Conservation (phyloP, 2,329 filamentous ascomycete genomes). For the Aphanocladium album region DNA sequence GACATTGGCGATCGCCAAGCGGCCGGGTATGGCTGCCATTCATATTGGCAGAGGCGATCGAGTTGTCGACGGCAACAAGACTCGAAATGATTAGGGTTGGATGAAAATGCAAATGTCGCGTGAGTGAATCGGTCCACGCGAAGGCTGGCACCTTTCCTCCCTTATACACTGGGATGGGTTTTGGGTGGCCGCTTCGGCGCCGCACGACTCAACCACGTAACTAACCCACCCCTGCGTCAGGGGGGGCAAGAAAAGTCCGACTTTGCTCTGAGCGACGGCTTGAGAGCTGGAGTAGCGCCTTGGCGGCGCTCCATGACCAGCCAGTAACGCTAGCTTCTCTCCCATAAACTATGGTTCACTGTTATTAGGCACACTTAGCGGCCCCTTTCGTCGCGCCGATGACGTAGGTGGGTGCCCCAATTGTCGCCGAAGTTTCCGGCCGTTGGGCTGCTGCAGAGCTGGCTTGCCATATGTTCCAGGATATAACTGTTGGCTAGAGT, state of each 20-base stretch:
- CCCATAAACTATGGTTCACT: neutral
- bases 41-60: neutral
- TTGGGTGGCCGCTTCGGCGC: neutral
- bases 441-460: neutral
- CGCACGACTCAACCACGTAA: neutral
- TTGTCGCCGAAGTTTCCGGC: neutral
- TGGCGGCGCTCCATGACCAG: constrained; percentile 3
- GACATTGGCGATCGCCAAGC: neutral
- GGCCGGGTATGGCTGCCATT: constrained; percentile 1
- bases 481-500: neutral
- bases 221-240: neutral
- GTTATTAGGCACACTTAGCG: neutral
- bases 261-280: neutral
- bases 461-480: neutral
- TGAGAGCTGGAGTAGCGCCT: constrained; percentile 8
- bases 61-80: neutral
- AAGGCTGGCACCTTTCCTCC: neutral
- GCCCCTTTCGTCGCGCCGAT: neutral
- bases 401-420: constrained; percentile 2
- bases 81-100: neutral
- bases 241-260: neutral
- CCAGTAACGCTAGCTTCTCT: neutral
- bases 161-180: neutral
- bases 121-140: neutral
- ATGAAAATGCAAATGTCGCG: neutral